Base-by-base conservation (phyloP, 345 rosid genomes). In the Salix caprea region DNA sequence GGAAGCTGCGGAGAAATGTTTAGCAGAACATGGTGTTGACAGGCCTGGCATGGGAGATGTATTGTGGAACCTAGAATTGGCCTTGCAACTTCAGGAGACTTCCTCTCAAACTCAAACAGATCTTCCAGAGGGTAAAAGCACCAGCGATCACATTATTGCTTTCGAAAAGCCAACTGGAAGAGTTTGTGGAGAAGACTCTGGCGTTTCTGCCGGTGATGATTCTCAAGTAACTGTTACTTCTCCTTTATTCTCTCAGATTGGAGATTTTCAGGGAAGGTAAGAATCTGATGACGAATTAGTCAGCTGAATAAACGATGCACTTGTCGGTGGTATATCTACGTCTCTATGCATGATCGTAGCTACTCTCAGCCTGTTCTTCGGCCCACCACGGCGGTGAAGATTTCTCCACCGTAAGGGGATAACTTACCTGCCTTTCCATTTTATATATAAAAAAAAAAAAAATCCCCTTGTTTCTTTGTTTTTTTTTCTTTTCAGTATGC, bases 21-120 rank as follows among this genome's bases (percentile, higher is more conserved):
- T 94, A 73, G 92, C 93, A 0, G 94, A 94, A 81, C 80, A 89
- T 14, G 97, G 98, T 6, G 92, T 89, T 15, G 97, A 92, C 76
- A 83, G 97, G 80, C 94, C 97, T 7, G 87, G 89, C 50, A 94
- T 92, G 91, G 95, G 94, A 72, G 96, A 91, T 83, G 94, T 92
- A 21, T 72, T 92, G 81, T 90, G 96, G 98, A 90, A 89, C 82
- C 86, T 91, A 70, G 97, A 94, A 73, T 90, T 85, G 69, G 94
- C 98, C 16, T 79, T 92, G 86, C 92, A 92, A 84, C 96, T 94
- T 64, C 89, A 90, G 73, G 92, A 87, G 74, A 93, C 90, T 2
- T 81, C 92, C 1, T 77, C 86, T 44, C 85, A 88, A 61, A 12
- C 72, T 70, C 74, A 46, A n/a, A 75, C 24, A 36, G 85, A 85